phyloP scores from a whole-genome alignment of 768 basidiomycete genomes.

The Lanmaoa rubissima region DNA sequence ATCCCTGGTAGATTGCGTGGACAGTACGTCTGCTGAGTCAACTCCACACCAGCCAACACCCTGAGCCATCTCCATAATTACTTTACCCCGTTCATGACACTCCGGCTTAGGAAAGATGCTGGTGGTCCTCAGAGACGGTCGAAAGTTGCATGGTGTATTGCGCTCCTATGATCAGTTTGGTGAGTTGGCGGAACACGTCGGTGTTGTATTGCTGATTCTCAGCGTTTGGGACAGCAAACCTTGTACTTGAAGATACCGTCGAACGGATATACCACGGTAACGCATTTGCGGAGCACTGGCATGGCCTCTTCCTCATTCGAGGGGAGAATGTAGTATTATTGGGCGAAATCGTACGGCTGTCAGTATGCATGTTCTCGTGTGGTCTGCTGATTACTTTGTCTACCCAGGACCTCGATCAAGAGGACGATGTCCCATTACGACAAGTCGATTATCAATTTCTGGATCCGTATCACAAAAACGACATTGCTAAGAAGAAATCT shows the following conservation, averaged over 20 bases:
- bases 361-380: not conserved
- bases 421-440: conserved; percentile 81
- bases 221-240: conserved; percentile 66
- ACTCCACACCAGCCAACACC: conserved; percentile 45
- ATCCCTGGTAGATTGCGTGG: conserved; percentile 98
- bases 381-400: conserved; percentile 5
- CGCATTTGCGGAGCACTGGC: conserved; percentile 83
- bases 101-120: conserved; percentile 88
- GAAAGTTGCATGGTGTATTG: conserved; percentile 94
- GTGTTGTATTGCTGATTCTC: not conserved
- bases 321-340: conserved; percentile 98
- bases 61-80: conserved; percentile 48
- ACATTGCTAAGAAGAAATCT: conserved; percentile 69
- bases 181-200: conserved; percentile 37
- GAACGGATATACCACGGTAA: conserved; percentile 92
- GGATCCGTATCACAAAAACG: conserved; percentile 68
- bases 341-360: conserved; percentile 85
- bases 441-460: conserved; percentile 72
- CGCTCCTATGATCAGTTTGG: conserved; percentile 99
- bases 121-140: conserved; percentile 92
- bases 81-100: conserved; percentile 21
- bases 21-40: conserved; percentile 87
- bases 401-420: conserved; percentile 82
- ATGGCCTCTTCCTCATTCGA: conserved; percentile 90
- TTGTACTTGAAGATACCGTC: conserved; percentile 93